These are phyloP conservation scores for Eimeria falciformis DNA, from an alignment of 169 alveolate genomes.

Conservation along the genomic window DNA sequence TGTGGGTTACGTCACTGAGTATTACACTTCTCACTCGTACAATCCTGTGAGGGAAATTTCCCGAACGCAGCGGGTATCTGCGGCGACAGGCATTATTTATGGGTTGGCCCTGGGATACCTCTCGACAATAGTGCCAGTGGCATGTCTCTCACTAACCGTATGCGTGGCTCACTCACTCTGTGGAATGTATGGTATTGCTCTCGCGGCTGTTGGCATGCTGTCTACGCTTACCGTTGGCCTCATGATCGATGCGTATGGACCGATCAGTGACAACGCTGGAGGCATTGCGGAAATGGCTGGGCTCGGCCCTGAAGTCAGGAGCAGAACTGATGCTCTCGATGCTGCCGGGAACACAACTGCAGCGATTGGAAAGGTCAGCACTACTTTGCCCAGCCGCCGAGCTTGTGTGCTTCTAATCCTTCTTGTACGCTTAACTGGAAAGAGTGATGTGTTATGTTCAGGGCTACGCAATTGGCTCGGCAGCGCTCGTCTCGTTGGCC, in stretches of 20 bases:
- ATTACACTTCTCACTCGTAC: slow-evolving; percentile 90
- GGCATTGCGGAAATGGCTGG: slow-evolving; percentile 95
- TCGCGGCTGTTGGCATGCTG: slow-evolving; percentile 94
- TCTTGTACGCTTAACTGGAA: no score
- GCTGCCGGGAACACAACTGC: slow-evolving; percentile 96
- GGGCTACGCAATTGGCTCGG: slow-evolving; percentile 95
- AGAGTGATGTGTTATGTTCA: slow-evolving; percentile 47
- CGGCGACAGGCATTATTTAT: slow-evolving; percentile 91
- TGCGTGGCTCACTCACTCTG: slow-evolving; percentile 86
- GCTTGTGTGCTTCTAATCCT: no score
- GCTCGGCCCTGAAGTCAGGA: slow-evolving; percentile 89
- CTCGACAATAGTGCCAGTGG: slow-evolving; percentile 90
- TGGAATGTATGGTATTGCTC: slow-evolving; percentile 91
- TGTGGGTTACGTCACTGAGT: slow-evolving; percentile 90
- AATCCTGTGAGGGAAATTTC: slow-evolving; percentile 91
- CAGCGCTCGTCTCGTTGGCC: slow-evolving; percentile 93
- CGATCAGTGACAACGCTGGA: slow-evolving; percentile 96
- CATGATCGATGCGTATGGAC: slow-evolving; percentile 94
- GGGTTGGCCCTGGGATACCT: slow-evolving; percentile 93
- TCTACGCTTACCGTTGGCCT: slow-evolving; percentile 90
- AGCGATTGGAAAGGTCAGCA: slow-evolving; percentile 88
- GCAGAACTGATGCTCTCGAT: slow-evolving; percentile 92
- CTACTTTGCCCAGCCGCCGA: no score
- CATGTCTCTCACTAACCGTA: slow-evolving; percentile 87
- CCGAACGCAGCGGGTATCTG: slow-evolving; percentile 87